phyloP scores from a whole-genome alignment of 805 yeast genomes.

The Cyberlindnera euphorbiiphila region DNA sequence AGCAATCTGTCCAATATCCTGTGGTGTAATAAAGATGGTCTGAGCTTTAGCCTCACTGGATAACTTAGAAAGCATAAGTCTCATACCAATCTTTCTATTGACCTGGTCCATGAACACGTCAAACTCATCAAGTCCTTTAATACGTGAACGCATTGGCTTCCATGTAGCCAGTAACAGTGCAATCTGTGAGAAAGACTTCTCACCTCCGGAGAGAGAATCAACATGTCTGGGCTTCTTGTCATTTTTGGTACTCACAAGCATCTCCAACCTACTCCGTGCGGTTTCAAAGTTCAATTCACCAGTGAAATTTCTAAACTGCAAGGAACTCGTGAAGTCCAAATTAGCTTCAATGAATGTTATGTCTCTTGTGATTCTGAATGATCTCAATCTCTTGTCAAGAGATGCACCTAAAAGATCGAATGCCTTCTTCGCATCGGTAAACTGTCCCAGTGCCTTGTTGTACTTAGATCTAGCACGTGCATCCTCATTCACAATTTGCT shows the following conservation, averaged over 20 bases:
- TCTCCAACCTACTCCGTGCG: constrained; percentile 43
- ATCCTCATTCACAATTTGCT: constrained; percentile 48
- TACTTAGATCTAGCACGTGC: constrained; percentile 40
- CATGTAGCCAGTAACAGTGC: constrained; percentile 85
- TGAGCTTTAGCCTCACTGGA: constrained; percentile 65
- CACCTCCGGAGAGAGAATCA: constrained; percentile 92
- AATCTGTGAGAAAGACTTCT: constrained; percentile 89
- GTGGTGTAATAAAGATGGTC: constrained; percentile 91
- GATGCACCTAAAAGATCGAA: constrained; percentile 34
- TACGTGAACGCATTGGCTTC: constrained; percentile 84
- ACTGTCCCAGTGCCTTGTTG: constrained; percentile 39
- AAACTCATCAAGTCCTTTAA: constrained; percentile 91
- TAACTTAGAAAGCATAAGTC: constrained; percentile 66
- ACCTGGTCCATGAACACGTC: constrained; percentile 98
- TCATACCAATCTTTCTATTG: constrained; percentile 76
- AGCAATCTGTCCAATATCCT: constrained; percentile 66
- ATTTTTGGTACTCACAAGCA: constrained; percentile 59
- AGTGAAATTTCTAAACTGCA: constrained; percentile 64
- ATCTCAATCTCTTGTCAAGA: constrained; percentile 39
- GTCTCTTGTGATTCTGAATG: constrained; percentile 38
- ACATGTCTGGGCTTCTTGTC: constrained; percentile 62
- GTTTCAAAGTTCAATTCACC: constrained; percentile 70
- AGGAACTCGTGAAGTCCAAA: constrained; percentile 52
- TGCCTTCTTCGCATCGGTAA: constrained; percentile 33
- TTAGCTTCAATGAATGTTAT: constrained; percentile 46